Conservation (phyloP, 306 rosid species). For the Rosa rugosa region DNA sequence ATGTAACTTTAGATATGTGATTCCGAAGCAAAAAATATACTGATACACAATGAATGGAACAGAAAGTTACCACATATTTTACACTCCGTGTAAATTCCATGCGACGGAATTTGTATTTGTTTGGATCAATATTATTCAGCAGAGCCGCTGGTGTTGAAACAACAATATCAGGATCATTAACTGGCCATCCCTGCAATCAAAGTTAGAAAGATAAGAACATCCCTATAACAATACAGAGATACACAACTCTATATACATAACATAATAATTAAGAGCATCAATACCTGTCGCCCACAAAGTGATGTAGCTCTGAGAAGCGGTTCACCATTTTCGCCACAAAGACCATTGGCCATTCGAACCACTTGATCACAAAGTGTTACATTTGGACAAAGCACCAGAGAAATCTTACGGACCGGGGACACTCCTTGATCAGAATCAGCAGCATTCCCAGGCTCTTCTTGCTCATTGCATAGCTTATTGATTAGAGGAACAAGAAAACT, state of each 20-base stretch:
- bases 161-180: conserved; percentile 66
- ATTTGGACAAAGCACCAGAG: conserved; percentile 89
- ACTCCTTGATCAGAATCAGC: conserved; percentile 37
- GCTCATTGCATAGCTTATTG: conserved; percentile 45
- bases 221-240: not conserved
- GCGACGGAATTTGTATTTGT: conserved; percentile 51
- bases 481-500: conserved; percentile 78
- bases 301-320: conserved; percentile 68
- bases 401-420: conserved; percentile 32
- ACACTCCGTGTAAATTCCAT: conserved; percentile 63
- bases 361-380: conserved; percentile 89
- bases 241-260: conserved; percentile 4
- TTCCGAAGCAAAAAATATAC: conserved; percentile 3
- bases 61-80: conserved; percentile 75
- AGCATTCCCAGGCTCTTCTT: conserved; percentile 31
- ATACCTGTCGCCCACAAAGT: conserved; percentile 90
- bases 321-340: conserved; percentile 58
- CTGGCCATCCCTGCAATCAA: conserved; percentile 84
- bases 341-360: conserved; percentile 78
- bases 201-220: conserved; percentile 17
- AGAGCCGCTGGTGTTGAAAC: conserved; percentile 97
- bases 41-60: not conserved
- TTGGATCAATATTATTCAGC: conserved; percentile 71
- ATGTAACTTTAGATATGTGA: not conserved
- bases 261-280: conserved; percentile 1